Base-by-base conservation (phyloP, 768 basidiomycete genomes). In the Psilocybe subaeruginosa region DNA sequence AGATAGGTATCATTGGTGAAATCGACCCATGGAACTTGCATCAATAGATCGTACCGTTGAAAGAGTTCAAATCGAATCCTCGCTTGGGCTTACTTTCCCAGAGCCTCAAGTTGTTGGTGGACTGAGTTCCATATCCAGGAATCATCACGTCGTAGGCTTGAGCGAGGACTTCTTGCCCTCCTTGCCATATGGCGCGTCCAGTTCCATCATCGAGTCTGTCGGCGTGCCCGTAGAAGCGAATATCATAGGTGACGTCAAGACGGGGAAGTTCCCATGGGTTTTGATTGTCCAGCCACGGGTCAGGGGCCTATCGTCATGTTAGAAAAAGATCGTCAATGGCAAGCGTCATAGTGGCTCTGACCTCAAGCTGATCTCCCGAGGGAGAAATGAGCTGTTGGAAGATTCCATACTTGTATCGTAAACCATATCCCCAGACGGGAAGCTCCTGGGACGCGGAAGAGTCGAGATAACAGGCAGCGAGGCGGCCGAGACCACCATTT, bases 401-500 rank as follows among this genome's bases (percentile, higher is more conserved):
- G 78, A 99, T 97, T 57, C 95, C 95, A 68, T 95, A 96, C 73
- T 93, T 88, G 83, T 95, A 97, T 47, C 95, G 80, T 60, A 97
- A 76, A 46, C 95, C 95, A 68, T 98, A 98, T 48, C 97, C 97
- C 95, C 95, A 98, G 23, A 93, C 85, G 0, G 97, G 97, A 3
- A 98, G 83, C 74, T 96, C 90, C 70, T 93, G 88, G 8, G 91
- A 92, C 3, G 96, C 89, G 23, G 88, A 86, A n/a, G 92, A 93
- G 71, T 98, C 96, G 55, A 97, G 86, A 72, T 98, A 99, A 78
- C 97, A 99, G 0, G 97, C 97, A 0, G 97, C 97, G 48, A 99
- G 85, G 31, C 97, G 92, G 0, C 97, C 97, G 8, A 98, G 84
- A 59, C 97, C 97, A 65, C 96, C 96, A 72, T 98, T 97, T 4